Percentiles rank a stretch among this genome's conserved stretches.
phyloP scores from a whole-genome alignment of 768 basidiomycete species.

The Dentipellis sp. region DNA sequence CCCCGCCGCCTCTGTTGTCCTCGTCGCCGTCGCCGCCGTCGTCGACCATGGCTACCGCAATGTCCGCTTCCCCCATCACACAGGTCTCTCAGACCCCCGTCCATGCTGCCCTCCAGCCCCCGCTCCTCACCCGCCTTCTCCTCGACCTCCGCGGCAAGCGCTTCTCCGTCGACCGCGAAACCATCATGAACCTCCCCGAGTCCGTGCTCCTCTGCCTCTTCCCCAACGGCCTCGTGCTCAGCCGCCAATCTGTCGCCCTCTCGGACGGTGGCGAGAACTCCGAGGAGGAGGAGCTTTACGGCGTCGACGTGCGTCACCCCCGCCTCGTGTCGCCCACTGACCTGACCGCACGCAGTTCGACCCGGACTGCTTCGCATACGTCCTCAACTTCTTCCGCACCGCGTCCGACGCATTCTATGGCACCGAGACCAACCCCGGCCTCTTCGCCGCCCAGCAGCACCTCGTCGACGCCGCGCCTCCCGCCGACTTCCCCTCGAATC shows the following conservation, averaged over 20 bases:
- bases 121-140: constrained; percentile 79
- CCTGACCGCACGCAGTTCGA: constrained; percentile 61
- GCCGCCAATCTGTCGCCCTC: constrained; percentile 71
- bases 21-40: neutral
- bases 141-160: constrained; percentile 88
- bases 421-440: constrained; percentile 57
- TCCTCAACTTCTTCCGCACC: constrained; percentile 84
- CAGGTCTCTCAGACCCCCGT: constrained; percentile 53
- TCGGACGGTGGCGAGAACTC: constrained; percentile 67
- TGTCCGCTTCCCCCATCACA: constrained; percentile 42
- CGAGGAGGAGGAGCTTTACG: constrained; percentile 88
- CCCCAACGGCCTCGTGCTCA: constrained; percentile 93
- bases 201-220: constrained; percentile 93
- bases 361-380: constrained; percentile 91
- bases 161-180: constrained; percentile 94
- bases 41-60: constrained; percentile 26
- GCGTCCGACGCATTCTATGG: constrained; percentile 93
- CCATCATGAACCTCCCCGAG: constrained; percentile 97
- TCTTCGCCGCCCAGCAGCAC: constrained; percentile 72
- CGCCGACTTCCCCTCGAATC: constrained; percentile 50
- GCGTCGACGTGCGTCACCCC: constrained; percentile 75
- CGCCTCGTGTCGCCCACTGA: constrained; percentile 7
- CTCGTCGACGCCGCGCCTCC: constrained; percentile 56
- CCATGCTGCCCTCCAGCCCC: constrained; percentile 70
- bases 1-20: neutral